A percentile compares a stretch with the other conserved stretches of the same genome.
These are phyloP conservation scores for Brassica hybrid DNA, from an alignment of 441 rosid genomes.

Conservation along the genomic window DNA sequence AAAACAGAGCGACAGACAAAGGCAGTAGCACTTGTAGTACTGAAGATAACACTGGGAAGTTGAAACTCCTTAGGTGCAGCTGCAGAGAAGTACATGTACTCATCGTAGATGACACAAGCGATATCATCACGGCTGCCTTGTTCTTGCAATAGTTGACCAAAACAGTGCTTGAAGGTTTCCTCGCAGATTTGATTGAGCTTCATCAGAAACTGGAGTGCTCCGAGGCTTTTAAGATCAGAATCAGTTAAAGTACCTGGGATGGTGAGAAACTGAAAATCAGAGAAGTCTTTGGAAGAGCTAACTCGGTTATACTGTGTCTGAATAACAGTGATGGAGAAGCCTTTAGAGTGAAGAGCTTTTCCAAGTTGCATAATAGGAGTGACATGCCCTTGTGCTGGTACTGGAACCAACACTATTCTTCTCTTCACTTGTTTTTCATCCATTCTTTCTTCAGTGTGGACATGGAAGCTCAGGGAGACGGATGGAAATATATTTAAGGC, in stretches of 20 bases:
- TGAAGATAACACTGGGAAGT: no score
- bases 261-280: slow-evolving; percentile 41
- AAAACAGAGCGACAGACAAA: no score
- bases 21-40: no score
- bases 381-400: slow-evolving; percentile 53
- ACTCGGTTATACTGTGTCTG: neutral
- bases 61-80: no score
- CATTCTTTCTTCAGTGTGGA: neutral
- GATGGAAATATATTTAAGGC: neutral
- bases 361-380: slow-evolving; percentile 55
- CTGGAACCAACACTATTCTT: slow-evolving; percentile 44
- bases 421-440: slow-evolving; percentile 16
- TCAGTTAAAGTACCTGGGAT: slow-evolving; percentile 42
- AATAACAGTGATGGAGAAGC: slow-evolving; percentile 45
- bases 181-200: slow-evolving; percentile 37
- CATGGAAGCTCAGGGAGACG: neutral
- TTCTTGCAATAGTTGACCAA: no score
- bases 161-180: no score
- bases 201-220: slow-evolving; percentile 19
- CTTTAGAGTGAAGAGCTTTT: slow-evolving; percentile 40
- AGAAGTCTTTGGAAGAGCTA: slow-evolving; percentile 28
- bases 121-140: no score
- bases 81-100: no score
- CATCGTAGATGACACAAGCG: no score
- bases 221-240: neutral